A percentile compares a stretch with the other conserved stretches of the same genome.
Conservation (phyloP, 1,284 basidiomycete species). For the Porogramme epimiltina region DNA sequence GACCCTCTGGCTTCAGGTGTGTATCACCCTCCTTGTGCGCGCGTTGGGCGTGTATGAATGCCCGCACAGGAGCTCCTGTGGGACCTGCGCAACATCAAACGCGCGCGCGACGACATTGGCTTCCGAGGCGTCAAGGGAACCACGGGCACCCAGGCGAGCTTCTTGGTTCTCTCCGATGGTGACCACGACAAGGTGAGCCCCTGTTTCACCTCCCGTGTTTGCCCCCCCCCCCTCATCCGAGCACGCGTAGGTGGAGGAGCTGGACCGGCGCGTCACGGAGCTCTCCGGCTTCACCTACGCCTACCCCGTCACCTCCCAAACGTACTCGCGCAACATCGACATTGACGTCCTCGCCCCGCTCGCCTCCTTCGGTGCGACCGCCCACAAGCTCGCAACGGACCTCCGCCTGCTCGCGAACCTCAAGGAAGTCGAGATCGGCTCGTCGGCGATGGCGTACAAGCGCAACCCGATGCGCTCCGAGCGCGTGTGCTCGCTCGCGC, state of each 20-base stretch:
- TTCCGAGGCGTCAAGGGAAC: constrained; percentile 99
- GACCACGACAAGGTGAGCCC: constrained; percentile 82
- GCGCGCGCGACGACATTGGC: constrained; percentile 91
- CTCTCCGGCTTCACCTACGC: constrained; percentile 92
- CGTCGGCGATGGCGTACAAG: constrained; percentile 99
- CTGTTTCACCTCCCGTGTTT: neutral
- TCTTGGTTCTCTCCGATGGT: constrained; percentile 93
- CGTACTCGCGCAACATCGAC: constrained; percentile 98
- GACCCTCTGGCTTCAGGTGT: constrained; percentile 96
- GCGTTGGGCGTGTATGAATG: neutral
- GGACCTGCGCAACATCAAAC: constrained; percentile 93
- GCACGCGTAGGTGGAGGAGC: constrained; percentile 85
- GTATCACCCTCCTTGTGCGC: constrained; percentile 11
- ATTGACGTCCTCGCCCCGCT: constrained; percentile 90
- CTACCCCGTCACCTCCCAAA: constrained; percentile 98
- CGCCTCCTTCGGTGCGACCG: constrained; percentile 91
- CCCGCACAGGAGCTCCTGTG: constrained; percentile 82
- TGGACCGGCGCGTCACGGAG: constrained; percentile 89
- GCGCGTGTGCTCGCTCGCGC: constrained; percentile 92
- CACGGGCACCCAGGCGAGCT: constrained; percentile 97
- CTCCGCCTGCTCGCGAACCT: constrained; percentile 90
- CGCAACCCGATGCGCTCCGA: constrained; percentile 99
- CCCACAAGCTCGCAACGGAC: constrained; percentile 98
- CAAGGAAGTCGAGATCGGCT: constrained; percentile 99
- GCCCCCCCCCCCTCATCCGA: neutral